Percentiles rank a stretch among this genome's conserved stretches.
Evolutionary conservation across 1,284 basidiomycete species (phyloP).

Genomic region (Cryptococcus sp.): DNA sequence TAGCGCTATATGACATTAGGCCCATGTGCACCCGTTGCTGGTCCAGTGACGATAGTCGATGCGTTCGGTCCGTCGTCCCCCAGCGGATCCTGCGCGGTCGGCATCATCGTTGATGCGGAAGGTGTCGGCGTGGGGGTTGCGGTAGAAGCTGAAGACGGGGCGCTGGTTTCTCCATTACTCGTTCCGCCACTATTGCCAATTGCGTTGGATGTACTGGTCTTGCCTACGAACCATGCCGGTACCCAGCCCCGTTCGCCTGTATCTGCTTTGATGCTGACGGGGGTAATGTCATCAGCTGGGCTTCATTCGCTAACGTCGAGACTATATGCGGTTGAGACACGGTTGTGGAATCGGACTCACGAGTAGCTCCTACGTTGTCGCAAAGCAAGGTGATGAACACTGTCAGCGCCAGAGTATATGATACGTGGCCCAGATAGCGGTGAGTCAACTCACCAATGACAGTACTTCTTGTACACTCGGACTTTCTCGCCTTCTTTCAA

Average conservation of each 20-base stretch:
- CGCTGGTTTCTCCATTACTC: background rate
- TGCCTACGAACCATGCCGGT: constrained; percentile 59
- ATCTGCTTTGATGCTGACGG: constrained; percentile 72
- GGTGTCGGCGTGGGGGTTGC: background rate
- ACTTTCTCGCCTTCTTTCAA: constrained; percentile 81
- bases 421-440: constrained; percentile 4
- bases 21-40: too few relatives aligned
- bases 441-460: constrained; percentile 82
- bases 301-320: too few relatives aligned
- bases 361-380: constrained; percentile 15
- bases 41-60: too few relatives aligned
- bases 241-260: constrained; percentile 90
- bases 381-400: constrained; percentile 6
- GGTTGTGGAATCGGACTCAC: constrained; percentile 1
- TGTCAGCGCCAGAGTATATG: background rate
- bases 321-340: too few relatives aligned
- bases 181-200: background rate
- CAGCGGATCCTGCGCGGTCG: too few relatives aligned
- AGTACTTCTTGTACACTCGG: constrained; percentile 95
- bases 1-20: too few relatives aligned
- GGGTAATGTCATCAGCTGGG: background rate
- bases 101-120: too few relatives aligned
- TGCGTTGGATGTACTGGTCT: constrained; percentile 14
- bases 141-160: background rate
- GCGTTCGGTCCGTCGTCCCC: too few relatives aligned